Conservation (phyloP, 768 basidiomycete species). For the Rhodotorula paludigena region DNA sequence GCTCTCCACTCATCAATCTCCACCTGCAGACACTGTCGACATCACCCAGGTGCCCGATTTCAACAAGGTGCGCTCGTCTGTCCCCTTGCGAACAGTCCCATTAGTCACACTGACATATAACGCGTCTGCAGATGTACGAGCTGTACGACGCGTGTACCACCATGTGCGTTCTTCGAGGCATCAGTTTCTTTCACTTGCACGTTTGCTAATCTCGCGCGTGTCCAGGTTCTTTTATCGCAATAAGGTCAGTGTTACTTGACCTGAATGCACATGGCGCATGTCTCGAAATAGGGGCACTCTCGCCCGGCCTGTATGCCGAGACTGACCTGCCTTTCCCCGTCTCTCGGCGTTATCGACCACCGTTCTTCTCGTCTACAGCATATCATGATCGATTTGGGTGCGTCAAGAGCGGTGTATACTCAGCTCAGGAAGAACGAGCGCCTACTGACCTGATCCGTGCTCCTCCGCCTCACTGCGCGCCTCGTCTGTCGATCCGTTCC, state of each 20-base stretch:
- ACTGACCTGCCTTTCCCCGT: not conserved
- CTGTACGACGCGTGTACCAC: slow-evolving; percentile 87
- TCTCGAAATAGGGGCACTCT: too few relatives aligned
- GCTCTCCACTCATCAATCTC: not conserved
- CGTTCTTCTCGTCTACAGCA: slow-evolving; percentile 54
- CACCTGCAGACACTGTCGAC: slow-evolving; percentile 54
- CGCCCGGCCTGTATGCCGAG: too few relatives aligned
- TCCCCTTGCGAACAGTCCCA: not conserved
- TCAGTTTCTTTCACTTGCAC: too few relatives aligned
- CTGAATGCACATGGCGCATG: too few relatives aligned
- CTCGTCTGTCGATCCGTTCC: too few relatives aligned
- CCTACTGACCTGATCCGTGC: too few relatives aligned
- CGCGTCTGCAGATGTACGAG: slow-evolving; percentile 81
- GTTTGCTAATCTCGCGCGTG: not conserved
- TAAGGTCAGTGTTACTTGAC: too few relatives aligned
- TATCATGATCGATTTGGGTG: slow-evolving; percentile 94
- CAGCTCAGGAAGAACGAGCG: too few relatives aligned
- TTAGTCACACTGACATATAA: not conserved
- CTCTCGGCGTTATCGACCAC: not conserved
- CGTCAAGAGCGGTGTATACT: too few relatives aligned
- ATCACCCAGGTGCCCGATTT: slow-evolving; percentile 97
- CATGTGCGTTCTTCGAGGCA: slow-evolving; percentile 8
- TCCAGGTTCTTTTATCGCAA: slow-evolving; percentile 43
- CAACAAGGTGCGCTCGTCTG: slow-evolving; percentile 67
- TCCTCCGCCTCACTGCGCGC: not conserved